phyloP scores from a whole-genome alignment of 495 filamentous ascomycete genomes.

The Hapsidospora chrysogenum region DNA sequence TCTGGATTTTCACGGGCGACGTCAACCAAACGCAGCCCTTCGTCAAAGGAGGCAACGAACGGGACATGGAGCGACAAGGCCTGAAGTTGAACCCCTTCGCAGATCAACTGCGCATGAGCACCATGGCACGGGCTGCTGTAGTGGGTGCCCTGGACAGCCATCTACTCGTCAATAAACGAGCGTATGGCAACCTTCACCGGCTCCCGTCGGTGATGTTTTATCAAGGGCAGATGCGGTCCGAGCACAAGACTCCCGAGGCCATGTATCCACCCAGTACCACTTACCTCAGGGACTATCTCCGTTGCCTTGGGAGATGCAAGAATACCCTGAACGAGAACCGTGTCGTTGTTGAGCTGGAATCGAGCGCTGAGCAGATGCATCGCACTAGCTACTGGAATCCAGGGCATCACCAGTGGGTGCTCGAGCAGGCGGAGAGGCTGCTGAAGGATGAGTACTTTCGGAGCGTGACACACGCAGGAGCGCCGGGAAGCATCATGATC shows the following conservation, averaged over 20 bases:
- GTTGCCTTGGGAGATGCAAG: neutral
- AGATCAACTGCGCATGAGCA: slow-evolving; percentile 6
- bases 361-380: neutral
- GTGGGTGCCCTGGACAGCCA: slow-evolving; percentile 4
- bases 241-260: neutral
- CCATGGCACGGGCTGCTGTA: slow-evolving; percentile 9
- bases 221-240: slow-evolving; percentile 4
- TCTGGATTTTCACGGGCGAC: slow-evolving; percentile 13
- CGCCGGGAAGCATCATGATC: slow-evolving; percentile 9
- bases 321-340: slow-evolving; percentile 6
- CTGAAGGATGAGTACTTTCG: slow-evolving; percentile 7
- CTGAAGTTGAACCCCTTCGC: slow-evolving; percentile 3
- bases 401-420: slow-evolving; percentile 8
- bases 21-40: slow-evolving; percentile 11
- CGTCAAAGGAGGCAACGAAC: slow-evolving; percentile 2
- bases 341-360: slow-evolving; percentile 5
- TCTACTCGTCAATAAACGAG: slow-evolving; percentile 13
- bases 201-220: slow-evolving; percentile 10
- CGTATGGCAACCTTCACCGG: slow-evolving; percentile 7
- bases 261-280: slow-evolving; percentile 1
- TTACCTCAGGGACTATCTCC: slow-evolving; percentile 3
- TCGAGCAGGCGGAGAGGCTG: slow-evolving; percentile 13
- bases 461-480: slow-evolving; percentile 5
- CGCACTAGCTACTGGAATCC: slow-evolving; percentile 1
- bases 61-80: neutral